Base-by-base conservation (phyloP, 345 rosid species). In the Moringa oleifera region DNA sequence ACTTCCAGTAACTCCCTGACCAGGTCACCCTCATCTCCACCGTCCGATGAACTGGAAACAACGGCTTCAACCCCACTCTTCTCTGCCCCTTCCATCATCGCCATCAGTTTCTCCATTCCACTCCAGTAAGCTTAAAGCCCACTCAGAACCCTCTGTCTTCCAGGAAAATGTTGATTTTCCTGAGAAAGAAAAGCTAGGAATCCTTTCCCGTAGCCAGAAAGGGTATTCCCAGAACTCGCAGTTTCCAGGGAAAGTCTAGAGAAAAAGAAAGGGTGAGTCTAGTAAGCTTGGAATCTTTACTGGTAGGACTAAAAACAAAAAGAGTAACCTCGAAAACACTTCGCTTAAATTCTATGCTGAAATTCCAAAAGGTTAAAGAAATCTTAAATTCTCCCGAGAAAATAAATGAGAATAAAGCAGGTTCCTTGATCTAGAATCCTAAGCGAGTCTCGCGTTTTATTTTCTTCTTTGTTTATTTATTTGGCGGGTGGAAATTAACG, bases 1-100 rank as follows among this genome's bases (percentile, higher is more conserved):
- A 68, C 59, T 23, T 55, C 82, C 55, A 82, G 62, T 74, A 82
- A 55, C 53, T 74, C 85, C 50, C 50, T 24, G n/a, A 73, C 71
- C 6, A 64, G 36, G 9, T 64, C 66, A 18, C 45, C 23, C 24
- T 17, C 69, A 58, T 50, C 61, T 62, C 73, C 73, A 13, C 60
- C 66, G 19, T 41, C 64, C 15, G 71, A 58, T 46, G 77, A 73
- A 25, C 77, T 68, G 18, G 72, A 71, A 63, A 64, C 72, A 41
- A 9, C 47, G 12, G 1, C n/a, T n/a, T n/a, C 47, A 41, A 41
- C 13, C 17, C 47, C 47, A 15, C 47, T 16, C 17, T 41, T 41
- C 47, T 4, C 47, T 15, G 12, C 47, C 12, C 13, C 47, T 41
- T 41, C 47, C 6, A 15, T 9, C 47, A 22, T n/a, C 64, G 8